Base-by-base conservation (phyloP, 371 early-diverging fungal genomes). In the Parasitella parasitica region DNA sequence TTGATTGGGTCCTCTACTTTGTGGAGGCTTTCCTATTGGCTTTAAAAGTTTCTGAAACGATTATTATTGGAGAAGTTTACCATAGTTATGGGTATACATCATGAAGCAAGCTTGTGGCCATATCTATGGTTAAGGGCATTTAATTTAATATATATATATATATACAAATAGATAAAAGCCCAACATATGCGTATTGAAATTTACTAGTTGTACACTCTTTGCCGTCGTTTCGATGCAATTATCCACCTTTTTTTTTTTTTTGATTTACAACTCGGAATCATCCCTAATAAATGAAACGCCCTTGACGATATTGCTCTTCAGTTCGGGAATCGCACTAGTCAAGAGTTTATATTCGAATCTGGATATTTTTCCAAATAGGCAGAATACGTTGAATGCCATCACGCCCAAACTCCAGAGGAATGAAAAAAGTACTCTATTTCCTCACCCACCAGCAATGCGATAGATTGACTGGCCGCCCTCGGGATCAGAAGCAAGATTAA, bases 371-470 rank as follows among this genome's bases (percentile, higher is more conserved):
- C 89, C 89, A n/a, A 57, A 93, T 60, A 20, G 89, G 87, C 67
- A 84, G 72, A 67, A 91, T 85, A 65, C 83, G 86, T 51, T 74
- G 59, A 37, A 89, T 86, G 59, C 94, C 94, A 8, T 88, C 81
- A 35, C 76, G 77, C n/a, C 93, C 93, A 58, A 95, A 83, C 78
- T 92, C 89, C 56, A 95, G 84, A 54, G 85, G 85, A 30, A 85
- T 80, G n/a, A n/a, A 93, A 87, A 73, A 95, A 95, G 84, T 86
- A 95, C 7, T 89, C 86, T 34, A 90, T 49, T 6, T 84, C 78
- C 18, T 71, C n/a, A n/a, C n/a, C n/a, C 71, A 38, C 35, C 64
- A 12, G 68, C 72, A 24, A 72, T 76, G 51, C 81, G 75, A 16
- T 80, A 83, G 34, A 80, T 76, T 57, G 83, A 73, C 64, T 86